Base-by-base conservation (phyloP, 257 asterid species). In the Solanum tarapatanum region DNA sequence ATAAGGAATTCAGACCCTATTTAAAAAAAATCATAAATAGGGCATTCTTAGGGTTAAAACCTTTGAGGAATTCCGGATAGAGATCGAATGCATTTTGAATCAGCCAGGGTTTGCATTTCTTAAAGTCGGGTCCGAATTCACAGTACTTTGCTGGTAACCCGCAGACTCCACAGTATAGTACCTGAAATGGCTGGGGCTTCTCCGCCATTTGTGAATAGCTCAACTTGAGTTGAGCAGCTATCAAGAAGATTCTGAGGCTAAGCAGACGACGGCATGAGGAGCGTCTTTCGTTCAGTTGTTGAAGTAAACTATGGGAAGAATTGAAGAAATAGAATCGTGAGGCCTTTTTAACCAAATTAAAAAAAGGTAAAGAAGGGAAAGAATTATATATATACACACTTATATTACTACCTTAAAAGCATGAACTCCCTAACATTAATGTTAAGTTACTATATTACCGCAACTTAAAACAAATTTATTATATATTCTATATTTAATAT, bases 21-120 rank as follows among this genome's bases (percentile, higher is more conserved):
- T 11, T 1, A 3, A 2, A 51, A 51, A 16, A 62, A 62, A n/a
- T 58, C 33, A 64, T 26, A 16, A 28, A 30, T 32, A 72, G 12
- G 79, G 33, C 17, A 30, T 70, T 32, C 11, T 72, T 37, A 76
- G 84, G 84, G 60, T 12, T 77, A 66, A 77, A 21, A 97, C 99
- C 98, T 94, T 93, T 94, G 84, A 93, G 85, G 86, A 97, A 96
- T 88, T 95, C 98, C 73, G 99, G 99, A 76, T 95, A 97, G 84
- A 92, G 90, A 84, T 92, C 92, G 86, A 96, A 94, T 1, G 92
- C 98, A 88, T 95, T 94, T 89, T 91, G 90, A 91, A 93, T 91
- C 96, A 97, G 89, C 99, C 99, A 95, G 16, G 98, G 98, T 87
- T 97, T 95, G 93, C 99, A 97, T 89, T 94, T 97, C 90, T 94